Evolutionary conservation across 106 monocot genomes (phyloP), one percentile per base, ranked within the genome.

Genomic region (Dendrobium huoshanense): DNA sequence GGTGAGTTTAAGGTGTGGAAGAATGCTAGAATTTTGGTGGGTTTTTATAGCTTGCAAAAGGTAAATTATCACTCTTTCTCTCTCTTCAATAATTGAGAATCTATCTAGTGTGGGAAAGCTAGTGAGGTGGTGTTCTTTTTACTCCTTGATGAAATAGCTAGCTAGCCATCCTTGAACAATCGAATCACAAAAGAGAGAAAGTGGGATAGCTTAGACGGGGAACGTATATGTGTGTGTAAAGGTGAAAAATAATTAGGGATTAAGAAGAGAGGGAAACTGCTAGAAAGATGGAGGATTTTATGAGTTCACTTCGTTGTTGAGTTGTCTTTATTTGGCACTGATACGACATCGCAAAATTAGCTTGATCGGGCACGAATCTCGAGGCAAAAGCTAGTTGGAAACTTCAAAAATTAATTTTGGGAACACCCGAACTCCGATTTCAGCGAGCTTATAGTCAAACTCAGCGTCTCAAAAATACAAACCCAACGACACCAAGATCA

Each of bases 21-120:
- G 13, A 74, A 43, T 74, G 43, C 19, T 74, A 20, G 3, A 43
- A 43, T 43, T 15, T 11, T 74, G 43, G 74, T 41, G 74, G 74
- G 42, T 13, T 74, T 74, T 42, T 74, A 74, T 74, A 43, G 41
- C 43, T 43, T 42, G 42, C 74, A 19, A 43, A 74, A 74, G 20
- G 74, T 43, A 15, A 74, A 7, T 31, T 74, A 8, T 73, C 40
- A 19, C 74, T 43, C 43, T 19, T 43, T 74, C 74, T 74, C 74
- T 74, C 74, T 31, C 74, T n/a, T 74, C 74, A 74, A 74, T 74
- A 74, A 74, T 74, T 41, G 74, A 74, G 74, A 74, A 74, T 74
- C 74, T 74, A 31, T 9, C 19, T 19, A 44, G 43, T 42, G 43
- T 43, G 44, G 43, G 74, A 74, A 41, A 13, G 73, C 42, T 74